Conservation (phyloP, 148 eudicot genomes). For the Cornus kousa region DNA sequence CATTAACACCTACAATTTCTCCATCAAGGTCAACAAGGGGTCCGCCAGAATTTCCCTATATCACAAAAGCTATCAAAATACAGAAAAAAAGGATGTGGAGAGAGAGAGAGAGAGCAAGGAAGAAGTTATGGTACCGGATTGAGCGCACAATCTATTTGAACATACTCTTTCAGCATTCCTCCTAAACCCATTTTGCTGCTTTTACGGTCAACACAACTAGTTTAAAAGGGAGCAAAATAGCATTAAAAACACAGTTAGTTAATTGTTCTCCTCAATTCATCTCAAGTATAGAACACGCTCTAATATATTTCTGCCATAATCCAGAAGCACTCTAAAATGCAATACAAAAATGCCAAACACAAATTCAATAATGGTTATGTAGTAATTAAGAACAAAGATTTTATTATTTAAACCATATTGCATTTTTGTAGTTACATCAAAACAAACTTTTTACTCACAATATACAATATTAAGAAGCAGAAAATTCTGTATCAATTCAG, state of each 20-base stretch:
- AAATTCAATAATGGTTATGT: not conserved
- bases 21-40: slow-evolving; percentile 84
- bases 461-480: not conserved
- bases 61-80: not conserved
- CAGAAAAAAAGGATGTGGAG: not conserved
- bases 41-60: slow-evolving; percentile 86
- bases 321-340: not conserved
- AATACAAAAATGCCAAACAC: not conserved
- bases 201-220: slow-evolving; percentile 81
- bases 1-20: slow-evolving; percentile 70
- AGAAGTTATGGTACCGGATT: slow-evolving; percentile 43
- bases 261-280: not conserved
- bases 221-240: not conserved
- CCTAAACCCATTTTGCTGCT: slow-evolving; percentile 83
- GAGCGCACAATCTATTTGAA: slow-evolving; percentile 77
- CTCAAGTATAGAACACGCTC: not conserved
- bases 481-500: not conserved
- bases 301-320: not conserved
- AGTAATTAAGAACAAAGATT: no score
- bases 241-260: not conserved
- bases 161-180: slow-evolving; percentile 73
- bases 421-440: not conserved
- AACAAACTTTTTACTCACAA: not conserved
- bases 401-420: not conserved
- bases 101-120: not conserved